These are phyloP conservation scores for Ophiobolus disseminans DNA, from an alignment of 2,329 filamentous ascomycete species.

Conservation along the genomic window DNA sequence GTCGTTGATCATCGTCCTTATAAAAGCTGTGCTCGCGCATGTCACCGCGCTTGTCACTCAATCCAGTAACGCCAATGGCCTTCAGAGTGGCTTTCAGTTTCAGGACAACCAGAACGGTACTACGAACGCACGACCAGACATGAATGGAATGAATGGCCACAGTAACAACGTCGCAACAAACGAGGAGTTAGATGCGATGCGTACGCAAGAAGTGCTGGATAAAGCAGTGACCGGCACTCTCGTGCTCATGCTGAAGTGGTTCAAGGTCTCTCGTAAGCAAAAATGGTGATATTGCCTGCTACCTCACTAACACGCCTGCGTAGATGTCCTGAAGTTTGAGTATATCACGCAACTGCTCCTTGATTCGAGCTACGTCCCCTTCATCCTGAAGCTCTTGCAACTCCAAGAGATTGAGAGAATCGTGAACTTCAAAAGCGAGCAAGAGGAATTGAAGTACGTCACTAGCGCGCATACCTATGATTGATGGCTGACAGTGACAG, in stretches of 20 bases:
- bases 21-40: conserved; percentile 86
- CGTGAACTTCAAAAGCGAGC: conserved; percentile 84
- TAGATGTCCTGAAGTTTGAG: conserved; percentile 93
- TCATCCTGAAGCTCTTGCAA: conserved; percentile 91
- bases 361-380: conserved; percentile 92
- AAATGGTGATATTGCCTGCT: neutral
- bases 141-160: conserved; percentile 42
- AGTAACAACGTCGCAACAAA: conserved; percentile 41
- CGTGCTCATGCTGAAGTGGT: conserved; percentile 91
- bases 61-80: conserved; percentile 55
- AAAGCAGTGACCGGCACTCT: conserved; percentile 93
- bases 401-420: conserved; percentile 92
- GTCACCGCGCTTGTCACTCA: conserved; percentile 82
- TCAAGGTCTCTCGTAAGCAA: conserved; percentile 86
- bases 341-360: conserved; percentile 92
- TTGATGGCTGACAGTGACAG: conserved; percentile 53
- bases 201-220: conserved; percentile 83
- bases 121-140: conserved; percentile 37
- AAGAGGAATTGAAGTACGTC: conserved; percentile 77
- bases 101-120: conserved; percentile 51
- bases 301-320: neutral
- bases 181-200: conserved; percentile 82
- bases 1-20: conserved; percentile 88
- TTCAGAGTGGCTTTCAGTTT: conserved; percentile 57
- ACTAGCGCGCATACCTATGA: neutral